Evolutionary conservation across 768 basidiomycete genomes (phyloP).

Genomic region (Leucosporidium creatinivorum): DNA sequence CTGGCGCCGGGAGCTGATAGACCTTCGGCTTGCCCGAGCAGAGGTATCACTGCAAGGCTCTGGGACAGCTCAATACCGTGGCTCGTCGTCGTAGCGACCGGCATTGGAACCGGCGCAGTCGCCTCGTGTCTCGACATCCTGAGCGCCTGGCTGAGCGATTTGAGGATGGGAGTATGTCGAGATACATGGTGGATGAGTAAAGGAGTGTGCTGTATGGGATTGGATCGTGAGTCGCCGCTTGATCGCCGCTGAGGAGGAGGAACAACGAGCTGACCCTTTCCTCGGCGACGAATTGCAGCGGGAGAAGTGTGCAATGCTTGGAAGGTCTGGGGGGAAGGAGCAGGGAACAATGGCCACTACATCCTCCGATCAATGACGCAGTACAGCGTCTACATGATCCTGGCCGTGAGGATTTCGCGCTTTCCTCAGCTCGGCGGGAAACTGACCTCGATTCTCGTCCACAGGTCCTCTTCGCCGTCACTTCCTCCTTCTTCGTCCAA

Average conservation of each 20-base stretch:
- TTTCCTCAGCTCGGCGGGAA: neutral
- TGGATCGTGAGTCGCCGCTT: conserved; percentile 29
- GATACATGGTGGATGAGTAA: conserved; percentile 36
- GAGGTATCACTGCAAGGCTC: conserved; percentile 12
- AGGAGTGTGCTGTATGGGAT: conserved; percentile 31
- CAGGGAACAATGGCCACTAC: conserved; percentile 3
- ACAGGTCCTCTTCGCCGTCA: conserved; percentile 32
- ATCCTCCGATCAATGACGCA: conserved; percentile 18
- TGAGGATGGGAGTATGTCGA: conserved; percentile 31
- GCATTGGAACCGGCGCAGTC: conserved; percentile 28
- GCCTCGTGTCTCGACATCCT: conserved; percentile 34
- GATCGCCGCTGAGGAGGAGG: neutral
- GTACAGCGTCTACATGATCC: conserved; percentile 32
- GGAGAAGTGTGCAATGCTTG: conserved; percentile 32
- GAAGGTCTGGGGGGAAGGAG: conserved; percentile 29
- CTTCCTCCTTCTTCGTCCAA: conserved; percentile 33
- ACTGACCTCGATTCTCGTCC: neutral
- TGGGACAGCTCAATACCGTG: conserved; percentile 24
- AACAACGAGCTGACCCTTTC: neutral
- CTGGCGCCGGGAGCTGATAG: neutral
- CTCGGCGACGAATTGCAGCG: conserved; percentile 6
- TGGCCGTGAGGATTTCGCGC: conserved; percentile 16
- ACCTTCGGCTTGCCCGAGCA: neutral
- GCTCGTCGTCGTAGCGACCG: conserved; percentile 33
- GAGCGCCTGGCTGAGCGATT: conserved; percentile 34